Evolutionary conservation across 768 basidiomycete species (phyloP).

Genomic region (Paxillus ammoniavirescens): DNA sequence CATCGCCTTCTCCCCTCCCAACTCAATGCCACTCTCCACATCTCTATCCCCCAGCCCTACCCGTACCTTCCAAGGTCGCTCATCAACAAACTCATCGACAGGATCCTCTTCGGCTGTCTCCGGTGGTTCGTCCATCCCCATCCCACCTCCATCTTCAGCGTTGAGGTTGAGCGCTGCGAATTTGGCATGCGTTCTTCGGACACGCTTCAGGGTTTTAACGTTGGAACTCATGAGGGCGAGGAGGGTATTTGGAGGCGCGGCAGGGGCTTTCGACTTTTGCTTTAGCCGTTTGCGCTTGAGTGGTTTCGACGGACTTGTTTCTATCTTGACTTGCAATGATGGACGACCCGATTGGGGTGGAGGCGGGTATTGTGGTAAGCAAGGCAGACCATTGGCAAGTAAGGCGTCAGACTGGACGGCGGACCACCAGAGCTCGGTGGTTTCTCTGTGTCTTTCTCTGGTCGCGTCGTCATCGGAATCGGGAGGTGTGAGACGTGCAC

Average conservation of each 20-base stretch:
- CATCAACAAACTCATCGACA: conserved; percentile 45
- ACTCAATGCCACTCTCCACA: conserved; percentile 39
- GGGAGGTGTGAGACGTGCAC: conserved; percentile 47
- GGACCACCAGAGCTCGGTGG: conserved; percentile 71
- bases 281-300: conserved; percentile 26
- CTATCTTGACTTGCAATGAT: conserved; percentile 10
- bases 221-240: conserved; percentile 75
- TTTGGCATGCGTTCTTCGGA: conserved; percentile 71
- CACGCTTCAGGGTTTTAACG: conserved; percentile 68
- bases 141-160: conserved; percentile 33
- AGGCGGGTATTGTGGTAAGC: conserved; percentile 37
- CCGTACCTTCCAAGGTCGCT: conserved; percentile 53
- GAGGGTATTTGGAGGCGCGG: conserved; percentile 43
- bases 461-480: conserved; percentile 32
- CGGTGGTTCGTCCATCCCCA: conserved; percentile 33
- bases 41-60: conserved; percentile 15
- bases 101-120: conserved; percentile 32
- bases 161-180: conserved; percentile 54
- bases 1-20: conserved; percentile 58
- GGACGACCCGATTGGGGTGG: conserved; percentile 12
- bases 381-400: conserved; percentile 63
- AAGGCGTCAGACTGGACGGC: conserved; percentile 62
- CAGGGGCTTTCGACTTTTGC: conserved; percentile 13
- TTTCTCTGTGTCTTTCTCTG: conserved; percentile 38
- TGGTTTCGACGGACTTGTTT: conserved; percentile 7